These are phyloP conservation scores for Boletus fagicola DNA, from an alignment of 768 basidiomycete genomes.

Conservation along the genomic window DNA sequence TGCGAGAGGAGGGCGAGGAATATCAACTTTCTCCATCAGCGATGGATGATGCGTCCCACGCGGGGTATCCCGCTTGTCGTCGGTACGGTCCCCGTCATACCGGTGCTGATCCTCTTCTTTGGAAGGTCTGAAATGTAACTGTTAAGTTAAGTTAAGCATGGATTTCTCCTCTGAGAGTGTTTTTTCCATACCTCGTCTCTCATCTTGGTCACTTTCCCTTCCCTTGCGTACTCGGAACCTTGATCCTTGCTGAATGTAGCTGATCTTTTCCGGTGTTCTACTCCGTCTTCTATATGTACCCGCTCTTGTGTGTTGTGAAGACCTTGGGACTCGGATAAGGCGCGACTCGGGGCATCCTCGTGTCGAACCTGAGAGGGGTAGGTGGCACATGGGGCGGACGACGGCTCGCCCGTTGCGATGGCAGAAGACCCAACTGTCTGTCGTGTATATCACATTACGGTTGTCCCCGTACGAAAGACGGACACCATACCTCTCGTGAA, in stretches of 20 bases:
- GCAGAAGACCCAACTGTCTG: conserved; percentile 5
- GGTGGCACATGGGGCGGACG: not conserved
- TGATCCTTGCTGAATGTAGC: not conserved
- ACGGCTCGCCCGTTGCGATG: not conserved
- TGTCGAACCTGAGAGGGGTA: not conserved
- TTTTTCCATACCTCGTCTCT: conserved; percentile 1
- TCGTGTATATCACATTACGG: not conserved
- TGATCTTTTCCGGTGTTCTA: not conserved
- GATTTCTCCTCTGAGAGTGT: too few species aligned
- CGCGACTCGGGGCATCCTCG: not conserved
- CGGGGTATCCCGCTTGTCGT: not conserved
- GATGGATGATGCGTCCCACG: not conserved
- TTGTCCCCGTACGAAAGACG: not conserved
- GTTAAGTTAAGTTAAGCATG: not conserved
- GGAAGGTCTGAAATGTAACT: not conserved
- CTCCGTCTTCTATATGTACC: not conserved
- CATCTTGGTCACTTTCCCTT: not conserved
- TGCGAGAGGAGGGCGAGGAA: not conserved
- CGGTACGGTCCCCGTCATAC: not conserved
- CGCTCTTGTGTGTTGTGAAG: not conserved
- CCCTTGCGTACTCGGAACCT: not conserved
- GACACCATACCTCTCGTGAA: conserved; percentile 11
- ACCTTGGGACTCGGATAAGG: not conserved
- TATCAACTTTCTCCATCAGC: not conserved
- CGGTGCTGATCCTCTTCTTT: not conserved